Percentiles rank a stretch among this genome's conserved stretches.
Conservation (phyloP, 805 yeast genomes). For the Suhomyces sp. region DNA sequence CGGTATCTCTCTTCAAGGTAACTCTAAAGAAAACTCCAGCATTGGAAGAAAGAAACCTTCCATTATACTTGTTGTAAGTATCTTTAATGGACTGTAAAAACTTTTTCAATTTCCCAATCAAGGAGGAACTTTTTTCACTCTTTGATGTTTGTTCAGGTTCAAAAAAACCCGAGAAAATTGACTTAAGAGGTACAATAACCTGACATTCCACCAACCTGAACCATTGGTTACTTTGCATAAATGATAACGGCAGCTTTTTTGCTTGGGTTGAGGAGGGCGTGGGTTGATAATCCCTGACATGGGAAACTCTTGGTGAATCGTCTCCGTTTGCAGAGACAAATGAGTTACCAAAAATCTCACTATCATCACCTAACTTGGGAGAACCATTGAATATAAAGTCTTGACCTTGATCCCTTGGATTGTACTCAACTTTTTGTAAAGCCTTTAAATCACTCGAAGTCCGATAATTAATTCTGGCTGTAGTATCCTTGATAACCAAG, state of each 20-base stretch:
- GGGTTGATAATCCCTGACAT: neutral
- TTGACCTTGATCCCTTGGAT: neutral
- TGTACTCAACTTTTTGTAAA: slow-evolving; percentile 16
- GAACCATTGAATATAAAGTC: too few relatives aligned
- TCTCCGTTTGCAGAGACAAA: slow-evolving; percentile 5
- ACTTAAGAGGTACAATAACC: slow-evolving; percentile 12
- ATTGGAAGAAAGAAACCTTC: slow-evolving; percentile 29
- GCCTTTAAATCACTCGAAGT: slow-evolving; percentile 30
- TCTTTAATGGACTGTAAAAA: neutral
- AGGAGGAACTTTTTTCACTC: neutral
- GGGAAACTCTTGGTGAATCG: slow-evolving; percentile 2
- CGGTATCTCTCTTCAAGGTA: slow-evolving; percentile 53
- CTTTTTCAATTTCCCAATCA: slow-evolving; percentile 1
- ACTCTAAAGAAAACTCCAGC: slow-evolving; percentile 39
- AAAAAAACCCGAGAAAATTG: slow-evolving; percentile 4
- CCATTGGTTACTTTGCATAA: slow-evolving; percentile 1
- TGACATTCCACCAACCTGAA: slow-evolving; percentile 14
- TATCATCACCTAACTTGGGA: slow-evolving; percentile 11
- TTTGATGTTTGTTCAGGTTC: neutral
- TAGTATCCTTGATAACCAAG: slow-evolving; percentile 49
- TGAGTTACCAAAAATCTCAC: slow-evolving; percentile 41
- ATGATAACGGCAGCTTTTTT: slow-evolving; percentile 1
- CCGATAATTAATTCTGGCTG: slow-evolving; percentile 40
- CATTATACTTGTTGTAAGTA: slow-evolving; percentile 15
- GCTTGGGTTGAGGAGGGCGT: neutral